Evolutionary conservation across 345 rosid species (phyloP).

Genomic region (Linum lewisii): DNA sequence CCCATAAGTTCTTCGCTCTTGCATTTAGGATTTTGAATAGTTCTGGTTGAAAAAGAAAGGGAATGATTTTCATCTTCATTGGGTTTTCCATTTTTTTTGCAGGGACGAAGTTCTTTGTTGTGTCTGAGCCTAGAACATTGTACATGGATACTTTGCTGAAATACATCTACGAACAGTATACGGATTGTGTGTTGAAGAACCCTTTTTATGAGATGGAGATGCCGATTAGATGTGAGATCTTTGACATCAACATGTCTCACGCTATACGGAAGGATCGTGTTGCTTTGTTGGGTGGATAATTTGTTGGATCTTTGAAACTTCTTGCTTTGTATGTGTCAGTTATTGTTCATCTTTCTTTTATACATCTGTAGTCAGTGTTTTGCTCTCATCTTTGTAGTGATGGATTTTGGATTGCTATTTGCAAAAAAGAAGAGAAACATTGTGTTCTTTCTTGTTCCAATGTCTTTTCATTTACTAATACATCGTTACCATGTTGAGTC

Average conservation of each 20-base stretch:
- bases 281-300: conserved; percentile 50
- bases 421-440: too few relatives aligned
- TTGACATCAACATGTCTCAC: conserved; percentile 71
- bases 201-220: conserved; percentile 99
- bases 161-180: conserved; percentile 71
- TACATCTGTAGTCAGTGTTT: neutral
- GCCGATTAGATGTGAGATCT: conserved; percentile 97
- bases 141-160: conserved; percentile 78
- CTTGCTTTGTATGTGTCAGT: neutral
- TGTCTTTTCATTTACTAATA: too few relatives aligned
- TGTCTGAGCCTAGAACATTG: conserved; percentile 77
- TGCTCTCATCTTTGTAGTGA: neutral
- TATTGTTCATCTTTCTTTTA: neutral
- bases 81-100: conserved; percentile 8
- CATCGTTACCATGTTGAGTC: too few relatives aligned
- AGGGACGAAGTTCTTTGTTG: conserved; percentile 98
- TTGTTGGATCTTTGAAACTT: neutral
- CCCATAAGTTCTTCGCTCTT: neutral
- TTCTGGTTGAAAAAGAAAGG: too few relatives aligned
- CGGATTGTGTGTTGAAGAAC: conserved; percentile 89
- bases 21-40: neutral
- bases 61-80: too few relatives aligned
- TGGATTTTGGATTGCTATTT: too few relatives aligned
- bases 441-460: too few relatives aligned
- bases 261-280: conserved; percentile 82